Evolutionary conservation across 495 filamentous ascomycete species (phyloP).

Genomic region (Neurospora pannonica): DNA sequence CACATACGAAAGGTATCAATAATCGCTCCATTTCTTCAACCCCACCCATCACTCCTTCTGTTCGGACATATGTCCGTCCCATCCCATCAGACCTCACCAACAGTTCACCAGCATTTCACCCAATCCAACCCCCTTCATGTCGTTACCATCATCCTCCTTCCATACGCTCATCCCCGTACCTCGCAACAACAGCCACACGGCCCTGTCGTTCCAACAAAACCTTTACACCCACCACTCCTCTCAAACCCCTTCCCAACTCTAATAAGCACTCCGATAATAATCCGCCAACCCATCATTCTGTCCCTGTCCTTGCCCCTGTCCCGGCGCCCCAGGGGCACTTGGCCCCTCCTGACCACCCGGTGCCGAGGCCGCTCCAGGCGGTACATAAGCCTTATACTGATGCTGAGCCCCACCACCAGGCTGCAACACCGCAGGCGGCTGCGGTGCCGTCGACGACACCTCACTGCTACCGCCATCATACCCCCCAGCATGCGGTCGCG

Average conservation of each 20-base stretch:
- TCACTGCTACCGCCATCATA: not conserved
- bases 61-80: not conserved
- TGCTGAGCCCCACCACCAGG: conserved; percentile 2
- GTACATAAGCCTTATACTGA: conserved; percentile 29
- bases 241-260: not conserved
- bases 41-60: not conserved
- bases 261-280: not conserved
- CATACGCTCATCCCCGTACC: not conserved
- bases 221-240: not conserved
- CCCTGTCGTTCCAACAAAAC: not conserved
- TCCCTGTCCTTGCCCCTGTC: not conserved
- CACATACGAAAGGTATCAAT: not conserved
- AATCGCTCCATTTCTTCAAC: not conserved
- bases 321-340: conserved; percentile 8
- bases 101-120: too few relatives aligned
- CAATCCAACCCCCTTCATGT: not conserved
- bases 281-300: not conserved
- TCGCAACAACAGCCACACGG: too few relatives aligned
- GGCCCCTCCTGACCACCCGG: conserved; percentile 1
- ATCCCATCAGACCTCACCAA: not conserved
- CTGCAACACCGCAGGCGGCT: not conserved
- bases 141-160: not conserved
- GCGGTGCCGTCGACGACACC: not conserved
- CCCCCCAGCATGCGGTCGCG: not conserved
- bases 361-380: conserved; percentile 7